These are phyloP conservation scores for maize (Zea mays) DNA, from an alignment of 176 grass and related monocot genomes.

Conservation along the genomic window DNA sequence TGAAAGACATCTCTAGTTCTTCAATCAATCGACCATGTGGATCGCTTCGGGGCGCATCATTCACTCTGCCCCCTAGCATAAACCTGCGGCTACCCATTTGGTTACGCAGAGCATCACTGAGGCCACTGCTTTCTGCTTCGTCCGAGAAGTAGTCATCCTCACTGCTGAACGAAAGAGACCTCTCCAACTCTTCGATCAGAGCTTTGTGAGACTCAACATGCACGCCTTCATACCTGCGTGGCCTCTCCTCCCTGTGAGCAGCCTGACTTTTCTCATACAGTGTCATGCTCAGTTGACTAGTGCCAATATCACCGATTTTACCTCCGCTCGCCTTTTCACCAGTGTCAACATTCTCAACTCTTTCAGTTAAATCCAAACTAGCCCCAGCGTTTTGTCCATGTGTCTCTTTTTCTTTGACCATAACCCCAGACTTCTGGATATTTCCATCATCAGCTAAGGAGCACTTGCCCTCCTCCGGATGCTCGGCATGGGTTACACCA, in stretches of 20 bases:
- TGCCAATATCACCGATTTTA: not conserved
- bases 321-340: not conserved
- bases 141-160: conserved; percentile 47
- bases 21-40: conserved; percentile 58
- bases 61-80: conserved; percentile 18
- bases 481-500: not conserved
- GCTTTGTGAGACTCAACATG: conserved; percentile 47
- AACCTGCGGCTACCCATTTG: conserved; percentile 46
- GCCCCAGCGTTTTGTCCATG: not conserved
- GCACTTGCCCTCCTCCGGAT: not conserved
- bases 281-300: not conserved
- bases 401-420: conserved; percentile 24
- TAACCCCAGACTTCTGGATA: not conserved
- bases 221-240: not conserved
- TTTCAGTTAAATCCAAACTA: not conserved
- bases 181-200: conserved; percentile 59
- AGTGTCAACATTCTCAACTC: not conserved
- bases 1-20: conserved; percentile 61
- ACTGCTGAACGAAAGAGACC: conserved; percentile 51
- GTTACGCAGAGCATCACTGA: conserved; percentile 46
- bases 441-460: conserved; percentile 12
- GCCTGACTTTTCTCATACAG: conserved; percentile 23
- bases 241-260: conserved; percentile 6
- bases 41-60: conserved; percentile 36
- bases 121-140: conserved; percentile 30